phyloP scores from a whole-genome alignment of 768 basidiomycete genomes.

The Auricularia sp. region DNA sequence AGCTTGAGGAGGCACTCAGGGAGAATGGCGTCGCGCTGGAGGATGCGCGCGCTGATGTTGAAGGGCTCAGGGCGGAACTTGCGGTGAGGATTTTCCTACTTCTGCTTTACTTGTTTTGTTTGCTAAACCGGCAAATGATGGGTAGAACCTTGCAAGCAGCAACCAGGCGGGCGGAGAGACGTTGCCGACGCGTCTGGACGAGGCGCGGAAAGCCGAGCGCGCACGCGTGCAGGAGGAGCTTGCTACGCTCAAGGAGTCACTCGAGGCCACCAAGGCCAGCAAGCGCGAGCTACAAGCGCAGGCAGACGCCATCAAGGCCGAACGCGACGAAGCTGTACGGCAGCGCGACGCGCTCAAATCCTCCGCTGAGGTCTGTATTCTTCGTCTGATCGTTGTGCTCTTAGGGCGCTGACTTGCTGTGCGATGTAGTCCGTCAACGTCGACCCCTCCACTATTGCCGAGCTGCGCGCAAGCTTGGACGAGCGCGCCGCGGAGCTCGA shows the following conservation, averaged over 20 bases:
- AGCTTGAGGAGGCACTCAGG: conserved; percentile 81
- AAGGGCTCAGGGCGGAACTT: conserved; percentile 61
- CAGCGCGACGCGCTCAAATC: background rate
- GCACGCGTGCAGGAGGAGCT: conserved; percentile 47
- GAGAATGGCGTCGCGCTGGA: conserved; percentile 85
- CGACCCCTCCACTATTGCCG: conserved; percentile 4
- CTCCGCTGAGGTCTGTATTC: background rate
- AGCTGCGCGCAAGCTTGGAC: conserved; percentile 21
- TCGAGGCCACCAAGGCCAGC: conserved; percentile 29
- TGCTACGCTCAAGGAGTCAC: conserved; percentile 35
- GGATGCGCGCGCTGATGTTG: conserved; percentile 83
- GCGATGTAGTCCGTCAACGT: conserved; percentile 5
- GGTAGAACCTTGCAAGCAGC: background rate
- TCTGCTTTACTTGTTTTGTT: no score
- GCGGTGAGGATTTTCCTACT: conserved; percentile 39
- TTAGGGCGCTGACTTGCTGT: no score
- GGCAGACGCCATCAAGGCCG: conserved; percentile 11
- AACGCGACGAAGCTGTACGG: conserved; percentile 4
- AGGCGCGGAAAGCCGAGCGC: conserved; percentile 36
- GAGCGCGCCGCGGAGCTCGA: conserved; percentile 45
- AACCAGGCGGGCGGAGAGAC: conserved; percentile 12
- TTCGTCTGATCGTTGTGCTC: background rate
- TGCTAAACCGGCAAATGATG: no score
- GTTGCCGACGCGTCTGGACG: conserved; percentile 37
- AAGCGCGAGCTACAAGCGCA: conserved; percentile 15